Evolutionary conservation across 805 yeast genomes (phyloP), one percentile per base, ranked within the genome.

Genomic region (Suhomyces xylopsoci): DNA sequence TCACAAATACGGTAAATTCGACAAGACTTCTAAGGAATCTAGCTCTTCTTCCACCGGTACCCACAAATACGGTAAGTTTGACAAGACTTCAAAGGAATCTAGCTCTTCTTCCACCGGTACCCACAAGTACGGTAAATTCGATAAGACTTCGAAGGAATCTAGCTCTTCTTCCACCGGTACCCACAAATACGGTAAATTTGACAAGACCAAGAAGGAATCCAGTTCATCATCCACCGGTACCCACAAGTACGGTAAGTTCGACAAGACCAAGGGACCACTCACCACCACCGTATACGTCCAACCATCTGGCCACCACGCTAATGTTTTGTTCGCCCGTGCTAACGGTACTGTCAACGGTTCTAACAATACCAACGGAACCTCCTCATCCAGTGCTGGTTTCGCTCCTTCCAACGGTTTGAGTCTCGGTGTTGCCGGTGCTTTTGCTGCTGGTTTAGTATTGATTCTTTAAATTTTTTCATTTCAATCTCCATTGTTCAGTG

Each of bases 1-100:
- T 45, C 85, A 83, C 74, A 77, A 68, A 55, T 74, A 73, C 59
- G 88, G 88, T 59, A 76, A 76, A 64, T 81, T 81, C 65, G 74
- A 81, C 74, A 78, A 81, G 68, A 81, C 62, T 9, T 7, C 8
- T 71, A 77, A 50, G 73, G 47, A 22, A 26, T 55, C 76, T 5
- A 54, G 67, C 47, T 59, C 67, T 20, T 55, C 81, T 19, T 55
- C 69, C 26, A 25, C 52, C 55, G 24, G 51, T 55, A 82, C 86
- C 45, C 85, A 83, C 73, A 77, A 68, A 55, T 74, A 73, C 58
- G 88, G 88, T 60, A 76, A 76, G 64, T 81, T 81, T 65, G 74
- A 81, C 74, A 78, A 81, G 69, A 81, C 62, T 71, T 76, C 49
- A 73, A 73, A 68, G 50, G 71, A 58, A 48, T 59, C 65, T 56